Percentiles rank a stretch among this genome's conserved stretches.
phyloP scores from a whole-genome alignment of 2,329 filamentous ascomycete genomes.

The Septoria linicola region DNA sequence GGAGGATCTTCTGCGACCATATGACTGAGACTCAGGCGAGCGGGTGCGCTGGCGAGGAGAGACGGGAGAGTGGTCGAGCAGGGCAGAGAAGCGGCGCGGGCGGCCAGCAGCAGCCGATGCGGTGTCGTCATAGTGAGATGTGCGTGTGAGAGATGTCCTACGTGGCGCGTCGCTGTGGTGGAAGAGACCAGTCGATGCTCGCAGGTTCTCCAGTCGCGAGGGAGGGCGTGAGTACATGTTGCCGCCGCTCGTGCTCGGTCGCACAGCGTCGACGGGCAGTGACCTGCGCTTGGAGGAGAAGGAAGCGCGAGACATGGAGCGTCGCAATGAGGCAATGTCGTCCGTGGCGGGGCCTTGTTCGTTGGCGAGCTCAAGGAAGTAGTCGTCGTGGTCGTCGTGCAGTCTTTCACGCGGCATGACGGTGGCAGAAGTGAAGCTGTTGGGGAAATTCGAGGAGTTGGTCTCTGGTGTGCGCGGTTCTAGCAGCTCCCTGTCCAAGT shows the following conservation, averaged over 20 bases:
- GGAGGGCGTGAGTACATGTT: constrained; percentile 18
- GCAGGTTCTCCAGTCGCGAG: constrained; percentile 25
- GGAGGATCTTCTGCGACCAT: constrained; percentile 30
- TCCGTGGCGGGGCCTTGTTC: constrained; percentile 47
- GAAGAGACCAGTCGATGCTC: constrained; percentile 24
- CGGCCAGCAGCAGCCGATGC: constrained; percentile 27
- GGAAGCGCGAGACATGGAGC: constrained; percentile 14
- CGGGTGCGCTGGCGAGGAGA: constrained; percentile 26
- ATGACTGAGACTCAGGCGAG: constrained; percentile 31
- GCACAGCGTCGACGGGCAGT: constrained; percentile 10
- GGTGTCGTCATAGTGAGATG: constrained; percentile 24
- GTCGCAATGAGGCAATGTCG: not conserved
- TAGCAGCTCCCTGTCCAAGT: no score
- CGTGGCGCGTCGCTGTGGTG: constrained; percentile 14
- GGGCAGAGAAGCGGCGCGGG: constrained; percentile 22
- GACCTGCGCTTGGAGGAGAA: constrained; percentile 19
- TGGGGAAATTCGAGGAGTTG: no score
- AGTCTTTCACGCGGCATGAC: no score
- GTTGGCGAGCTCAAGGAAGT: constrained; percentile 35
- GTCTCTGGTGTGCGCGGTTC: no score
- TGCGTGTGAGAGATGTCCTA: constrained; percentile 8
- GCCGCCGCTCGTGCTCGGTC: constrained; percentile 6
- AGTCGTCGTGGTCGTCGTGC: constrained; percentile 13
- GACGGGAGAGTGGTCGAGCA: constrained; percentile 26
- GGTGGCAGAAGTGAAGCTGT: no score